A percentile compares a stretch with the other conserved stretches of the same genome.
Evolutionary conservation across 2,329 filamentous ascomycete genomes (phyloP).

Genomic region (Fusarium sp.): DNA sequence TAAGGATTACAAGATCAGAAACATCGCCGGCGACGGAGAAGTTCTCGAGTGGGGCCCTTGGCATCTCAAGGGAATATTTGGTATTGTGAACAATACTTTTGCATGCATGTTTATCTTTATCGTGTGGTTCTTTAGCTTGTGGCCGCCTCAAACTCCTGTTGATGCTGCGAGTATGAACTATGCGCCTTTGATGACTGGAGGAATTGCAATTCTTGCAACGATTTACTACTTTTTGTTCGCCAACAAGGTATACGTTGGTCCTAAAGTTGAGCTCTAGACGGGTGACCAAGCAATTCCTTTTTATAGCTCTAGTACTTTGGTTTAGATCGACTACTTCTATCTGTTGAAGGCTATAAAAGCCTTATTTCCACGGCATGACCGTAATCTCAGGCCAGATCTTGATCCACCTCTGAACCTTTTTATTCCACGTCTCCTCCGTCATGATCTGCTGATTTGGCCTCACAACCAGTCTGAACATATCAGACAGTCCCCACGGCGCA

Average conservation of each 20-base stretch:
- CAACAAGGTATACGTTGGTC: conserved; percentile 58
- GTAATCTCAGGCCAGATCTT: conserved; percentile 48
- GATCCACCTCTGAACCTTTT: conserved; percentile 50
- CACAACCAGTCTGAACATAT: conserved; percentile 51
- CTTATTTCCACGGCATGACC: conserved; percentile 44
- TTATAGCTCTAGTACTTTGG: neutral
- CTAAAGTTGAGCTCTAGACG: conserved; percentile 52
- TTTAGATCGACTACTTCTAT: neutral
- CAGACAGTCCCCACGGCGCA: conserved; percentile 52
- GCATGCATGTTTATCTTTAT: conserved; percentile 65
- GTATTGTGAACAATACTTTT: conserved; percentile 65
- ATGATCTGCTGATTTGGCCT: conserved; percentile 50
- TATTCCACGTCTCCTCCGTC: conserved; percentile 45
- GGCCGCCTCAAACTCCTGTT: conserved; percentile 52
- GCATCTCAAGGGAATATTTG: conserved; percentile 62
- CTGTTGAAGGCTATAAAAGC: neutral
- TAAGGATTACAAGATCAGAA: conserved; percentile 38
- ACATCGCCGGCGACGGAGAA: conserved; percentile 28
- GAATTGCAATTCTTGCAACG: conserved; percentile 56
- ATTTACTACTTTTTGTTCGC: conserved; percentile 59
- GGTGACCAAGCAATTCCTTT: too few relatives aligned
- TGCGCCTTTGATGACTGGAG: conserved; percentile 57
- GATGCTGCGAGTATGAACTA: conserved; percentile 57
- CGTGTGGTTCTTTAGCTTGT: conserved; percentile 67
- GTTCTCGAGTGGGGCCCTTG: conserved; percentile 64